Percentiles rank a stretch among this genome's conserved stretches.
Evolutionary conservation across 441 rosid genomes (phyloP).

Genomic region (Populus hybrid): DNA sequence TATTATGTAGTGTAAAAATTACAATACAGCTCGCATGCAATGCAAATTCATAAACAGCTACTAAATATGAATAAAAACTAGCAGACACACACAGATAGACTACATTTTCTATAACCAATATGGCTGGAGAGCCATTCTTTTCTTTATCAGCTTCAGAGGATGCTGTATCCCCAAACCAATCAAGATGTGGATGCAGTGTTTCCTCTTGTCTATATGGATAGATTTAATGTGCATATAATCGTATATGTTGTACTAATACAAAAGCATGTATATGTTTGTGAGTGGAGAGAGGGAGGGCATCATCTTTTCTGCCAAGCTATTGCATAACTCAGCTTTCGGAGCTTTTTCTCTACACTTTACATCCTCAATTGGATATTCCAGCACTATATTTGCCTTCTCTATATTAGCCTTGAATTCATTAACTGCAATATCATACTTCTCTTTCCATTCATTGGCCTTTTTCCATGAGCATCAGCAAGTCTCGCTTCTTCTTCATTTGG

Average conservation of each 20-base stretch:
- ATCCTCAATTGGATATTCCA: neutral
- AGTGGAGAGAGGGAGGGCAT: neutral
- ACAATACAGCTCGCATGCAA: neutral
- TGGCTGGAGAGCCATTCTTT: neutral
- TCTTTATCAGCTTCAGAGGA: neutral
- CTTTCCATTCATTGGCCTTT: constrained; percentile 70
- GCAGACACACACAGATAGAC: neutral
- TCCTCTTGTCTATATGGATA: neutral
- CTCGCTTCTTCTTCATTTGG: constrained; percentile 83
- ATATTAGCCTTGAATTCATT: constrained; percentile 86
- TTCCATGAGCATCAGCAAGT: constrained; percentile 80
- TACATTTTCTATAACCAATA: neutral
- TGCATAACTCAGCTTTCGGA: neutral
- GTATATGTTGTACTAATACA: neutral
- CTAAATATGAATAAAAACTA: neutral
- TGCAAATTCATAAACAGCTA: neutral
- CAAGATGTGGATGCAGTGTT: neutral
- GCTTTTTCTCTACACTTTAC: neutral
- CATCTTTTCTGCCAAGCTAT: neutral
- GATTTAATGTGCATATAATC: neutral
- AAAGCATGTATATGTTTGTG: neutral
- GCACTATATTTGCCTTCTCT: constrained; percentile 49
- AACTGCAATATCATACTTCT: constrained; percentile 84
- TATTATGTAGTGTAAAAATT: neutral
- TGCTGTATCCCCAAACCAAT: neutral